Base-by-base conservation (phyloP, 129 eudicot genomes). In the Heracleum sosnowskyi region DNA sequence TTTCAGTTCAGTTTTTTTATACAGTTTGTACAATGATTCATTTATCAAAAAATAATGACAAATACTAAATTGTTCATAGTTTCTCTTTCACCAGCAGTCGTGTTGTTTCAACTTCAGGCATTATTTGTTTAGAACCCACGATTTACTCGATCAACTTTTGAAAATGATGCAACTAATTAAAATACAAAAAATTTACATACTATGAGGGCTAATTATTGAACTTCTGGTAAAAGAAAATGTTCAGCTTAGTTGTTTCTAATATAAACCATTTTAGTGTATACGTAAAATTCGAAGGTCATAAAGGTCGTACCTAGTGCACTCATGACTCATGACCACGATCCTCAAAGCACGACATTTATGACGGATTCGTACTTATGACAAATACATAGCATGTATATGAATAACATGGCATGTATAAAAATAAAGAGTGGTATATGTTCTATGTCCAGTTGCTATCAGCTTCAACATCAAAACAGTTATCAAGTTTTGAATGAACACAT, bases 1-100 rank as follows among this genome's bases (percentile, higher is more conserved):
- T 71, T 57, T 46, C 69, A 20, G 73, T 80, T 80, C 74, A 20
- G 69, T 79, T 47, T 80, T 40, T 49, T 16, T 42, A 22, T 45
- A 79, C 45, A 73, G 40, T 76, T 76, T 85, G 85, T 87, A 84
- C 69, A 84, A 78, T 79, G 83, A 78, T 63, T 40, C 62, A 74
- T 74, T 77, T 69, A 76, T 86, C 80, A 77, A 47, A 77, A 47
- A 72, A 36, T 51, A 77, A 82, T 82, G 81, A 81, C 82, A 75
- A 86, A 49, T 34, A 44, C 40, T 1, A 24, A 71, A 28, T 72
- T 47, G 15, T 47, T 44, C 51, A 5, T 69, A 62, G 24, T 73
- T 45, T 41, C 22, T 37, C 45, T 28, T 24, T 18, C 36, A 28
- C 70, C 11, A 29, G 2, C 10, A 62, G 18, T 62, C 34, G 11